Percentiles rank a stretch among this genome's conserved stretches.
Conservation (phyloP, 2,329 filamentous ascomycete species). For the Aspergillus niger region DNA sequence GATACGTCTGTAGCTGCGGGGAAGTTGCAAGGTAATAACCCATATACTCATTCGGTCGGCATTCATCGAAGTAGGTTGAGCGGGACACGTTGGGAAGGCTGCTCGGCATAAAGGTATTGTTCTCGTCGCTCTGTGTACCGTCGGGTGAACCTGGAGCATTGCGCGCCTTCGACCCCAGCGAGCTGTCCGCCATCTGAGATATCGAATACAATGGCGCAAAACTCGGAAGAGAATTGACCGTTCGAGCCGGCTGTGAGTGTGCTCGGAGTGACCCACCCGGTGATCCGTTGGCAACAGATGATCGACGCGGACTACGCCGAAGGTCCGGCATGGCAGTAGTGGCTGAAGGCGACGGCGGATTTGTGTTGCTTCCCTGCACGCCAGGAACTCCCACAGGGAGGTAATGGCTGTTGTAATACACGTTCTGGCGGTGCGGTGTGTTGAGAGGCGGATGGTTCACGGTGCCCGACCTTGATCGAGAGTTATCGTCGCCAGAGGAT, state of each 20-base stretch:
- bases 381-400: slow-evolving; percentile 40
- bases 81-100: slow-evolving; percentile 38
- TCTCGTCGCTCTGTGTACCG: slow-evolving; percentile 36
- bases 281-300: slow-evolving; percentile 46
- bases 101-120: slow-evolving; percentile 32
- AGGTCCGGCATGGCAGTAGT: slow-evolving; percentile 43
- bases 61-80: slow-evolving; percentile 41
- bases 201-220: slow-evolving; percentile 38
- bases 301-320: slow-evolving; percentile 48
- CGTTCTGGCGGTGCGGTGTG: slow-evolving; percentile 35
- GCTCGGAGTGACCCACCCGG: slow-evolving; percentile 47
- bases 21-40: slow-evolving; percentile 50
- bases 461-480: slow-evolving; percentile 41
- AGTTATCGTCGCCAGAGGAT: slow-evolving; percentile 36
- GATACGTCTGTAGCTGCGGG: slow-evolving; percentile 45
- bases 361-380: slow-evolving; percentile 44
- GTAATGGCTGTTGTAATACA: slow-evolving; percentile 40
- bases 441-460: slow-evolving; percentile 38
- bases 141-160: slow-evolving; percentile 38
- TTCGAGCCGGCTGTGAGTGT: slow-evolving; percentile 54
- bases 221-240: slow-evolving; percentile 40
- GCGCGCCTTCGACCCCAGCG: slow-evolving; percentile 34
- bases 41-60: slow-evolving; percentile 45
- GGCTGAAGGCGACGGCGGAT: slow-evolving; percentile 50
- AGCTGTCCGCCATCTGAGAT: slow-evolving; percentile 31